phyloP scores from a whole-genome alignment of 768 basidiomycete genomes.

The Clavulina sp. region DNA sequence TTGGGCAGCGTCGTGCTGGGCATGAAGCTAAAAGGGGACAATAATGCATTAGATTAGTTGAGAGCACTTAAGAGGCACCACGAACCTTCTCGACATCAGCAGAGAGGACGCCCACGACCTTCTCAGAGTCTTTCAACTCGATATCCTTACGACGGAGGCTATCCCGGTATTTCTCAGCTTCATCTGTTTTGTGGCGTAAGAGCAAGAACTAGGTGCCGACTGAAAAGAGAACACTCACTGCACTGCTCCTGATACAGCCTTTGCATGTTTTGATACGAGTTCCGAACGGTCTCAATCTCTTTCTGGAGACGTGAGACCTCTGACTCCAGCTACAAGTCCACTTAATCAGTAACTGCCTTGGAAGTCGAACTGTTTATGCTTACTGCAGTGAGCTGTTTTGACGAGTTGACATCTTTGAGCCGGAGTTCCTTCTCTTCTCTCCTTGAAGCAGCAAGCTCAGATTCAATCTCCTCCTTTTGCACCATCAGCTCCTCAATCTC shows the following conservation, averaged over 20 bases:
- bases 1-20: not conserved
- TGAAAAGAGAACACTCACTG: slow-evolving; percentile 27
- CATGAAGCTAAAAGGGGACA: not conserved
- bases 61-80: not conserved
- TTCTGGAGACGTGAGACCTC: slow-evolving; percentile 65
- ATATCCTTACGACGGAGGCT: slow-evolving; percentile 60
- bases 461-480: slow-evolving; percentile 56
- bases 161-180: slow-evolving; percentile 63
- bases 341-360: not conserved
- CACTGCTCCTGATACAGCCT: slow-evolving; percentile 83
- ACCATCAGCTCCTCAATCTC: slow-evolving; percentile 67
- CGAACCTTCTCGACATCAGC: slow-evolving; percentile 1
- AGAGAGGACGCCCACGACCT: not conserved
- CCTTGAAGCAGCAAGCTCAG: slow-evolving; percentile 62
- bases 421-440: slow-evolving; percentile 87
- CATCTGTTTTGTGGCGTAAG: slow-evolving; percentile 25
- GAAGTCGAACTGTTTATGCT: slow-evolving; percentile 5
- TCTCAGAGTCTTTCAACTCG: slow-evolving; percentile 32
- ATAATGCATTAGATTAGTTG: not conserved
- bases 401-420: slow-evolving; percentile 49
- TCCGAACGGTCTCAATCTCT: slow-evolving; percentile 51
- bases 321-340: slow-evolving; percentile 28
- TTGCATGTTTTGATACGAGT: slow-evolving; percentile 59
- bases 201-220: not conserved
- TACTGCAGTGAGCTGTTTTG: slow-evolving; percentile 2